A percentile compares a stretch with the other conserved stretches of the same genome.
Evolutionary conservation across 1,139 yeast genomes (phyloP).

Genomic region (Geotrichum restrictum): DNA sequence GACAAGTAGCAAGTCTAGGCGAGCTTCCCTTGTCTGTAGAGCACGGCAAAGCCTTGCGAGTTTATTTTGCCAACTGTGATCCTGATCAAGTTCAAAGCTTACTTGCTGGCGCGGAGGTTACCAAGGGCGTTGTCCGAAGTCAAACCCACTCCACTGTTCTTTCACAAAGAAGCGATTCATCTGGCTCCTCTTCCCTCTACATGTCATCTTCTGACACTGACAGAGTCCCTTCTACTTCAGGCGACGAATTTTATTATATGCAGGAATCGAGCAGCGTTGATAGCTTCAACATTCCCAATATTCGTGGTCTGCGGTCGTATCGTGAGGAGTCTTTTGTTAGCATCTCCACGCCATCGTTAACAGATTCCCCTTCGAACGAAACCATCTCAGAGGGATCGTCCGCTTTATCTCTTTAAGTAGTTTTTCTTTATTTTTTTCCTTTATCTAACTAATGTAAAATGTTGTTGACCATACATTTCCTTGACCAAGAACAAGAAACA

Average conservation of each 20-base stretch:
- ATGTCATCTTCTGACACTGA: neutral
- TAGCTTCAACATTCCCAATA: neutral
- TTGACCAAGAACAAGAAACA: neutral
- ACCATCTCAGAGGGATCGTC: conserved; percentile 20
- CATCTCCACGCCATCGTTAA: conserved; percentile 11
- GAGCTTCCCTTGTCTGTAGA: conserved; percentile 40
- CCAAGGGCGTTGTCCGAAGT: conserved; percentile 31
- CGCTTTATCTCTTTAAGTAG: neutral
- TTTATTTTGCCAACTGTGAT: conserved; percentile 41
- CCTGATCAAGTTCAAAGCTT: conserved; percentile 34
- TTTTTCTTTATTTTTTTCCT: neutral
- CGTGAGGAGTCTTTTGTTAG: neutral
- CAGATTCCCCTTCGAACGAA: conserved; percentile 15
- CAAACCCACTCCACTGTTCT: conserved; percentile 11
- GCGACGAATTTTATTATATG: conserved; percentile 13
- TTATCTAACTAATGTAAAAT: neutral
- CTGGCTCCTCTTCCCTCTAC: conserved; percentile 10
- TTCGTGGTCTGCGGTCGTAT: conserved; percentile 4
- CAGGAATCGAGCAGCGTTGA: neutral
- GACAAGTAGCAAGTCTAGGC: conserved; percentile 36
- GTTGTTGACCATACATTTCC: neutral
- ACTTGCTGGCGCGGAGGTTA: conserved; percentile 36
- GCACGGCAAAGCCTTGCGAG: conserved; percentile 32
- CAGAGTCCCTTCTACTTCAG: neutral
- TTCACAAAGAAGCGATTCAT: conserved; percentile 16